Evolutionary conservation across 345 rosid genomes (phyloP), one percentile per base, ranked within the genome.

Genomic region (Clarkia xantiana): DNA sequence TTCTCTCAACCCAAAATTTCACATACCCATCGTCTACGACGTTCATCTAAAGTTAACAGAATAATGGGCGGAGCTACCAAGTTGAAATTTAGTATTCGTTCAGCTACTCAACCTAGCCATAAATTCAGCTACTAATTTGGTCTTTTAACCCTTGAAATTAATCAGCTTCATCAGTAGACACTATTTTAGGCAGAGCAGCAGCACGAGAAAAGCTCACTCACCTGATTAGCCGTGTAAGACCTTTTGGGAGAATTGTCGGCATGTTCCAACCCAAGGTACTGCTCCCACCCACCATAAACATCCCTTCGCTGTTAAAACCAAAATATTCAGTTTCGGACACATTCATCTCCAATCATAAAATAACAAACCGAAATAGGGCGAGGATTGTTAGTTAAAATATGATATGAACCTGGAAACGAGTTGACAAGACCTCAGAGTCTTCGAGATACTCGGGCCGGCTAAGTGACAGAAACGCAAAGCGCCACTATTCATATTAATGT

Each of bases 221-320:
- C 96, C 85, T 86, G 96, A 65, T 86, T 81, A 51, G 71, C 83
- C 2, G 81, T 67, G 62, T 78, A 79, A 36, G 90, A 77, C 60
- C 94, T 73, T 69, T 79, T 83, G 43, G 96, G 94, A 51, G 81
- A 67, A 71, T 74, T 82, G 46, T 83, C 90, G 54, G 84, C 57
- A 64, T 86, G 96, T 71, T 86, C 96, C 77, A 86, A 67, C 51
- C 96, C 96, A 52, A 86, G 94, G 64, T 86, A 86, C 64, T 80
- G 94, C 65, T 86, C 96, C 87, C 96, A 29, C 5, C 36, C 36
- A 29, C 36, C 94, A 58, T 86, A 86, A n/a, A 77, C 82, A 54
- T 84, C 82, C 66, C 78, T 67, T 54, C 76, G 74, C 87, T 80
- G 50, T 54, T 9, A 10, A 47, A 47, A 34, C 20, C 17, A 15